A percentile compares a stretch with the other conserved stretches of the same genome.
Conservation (phyloP, 2,329 filamentous ascomycete species). For the Alternaria metachromatica region DNA sequence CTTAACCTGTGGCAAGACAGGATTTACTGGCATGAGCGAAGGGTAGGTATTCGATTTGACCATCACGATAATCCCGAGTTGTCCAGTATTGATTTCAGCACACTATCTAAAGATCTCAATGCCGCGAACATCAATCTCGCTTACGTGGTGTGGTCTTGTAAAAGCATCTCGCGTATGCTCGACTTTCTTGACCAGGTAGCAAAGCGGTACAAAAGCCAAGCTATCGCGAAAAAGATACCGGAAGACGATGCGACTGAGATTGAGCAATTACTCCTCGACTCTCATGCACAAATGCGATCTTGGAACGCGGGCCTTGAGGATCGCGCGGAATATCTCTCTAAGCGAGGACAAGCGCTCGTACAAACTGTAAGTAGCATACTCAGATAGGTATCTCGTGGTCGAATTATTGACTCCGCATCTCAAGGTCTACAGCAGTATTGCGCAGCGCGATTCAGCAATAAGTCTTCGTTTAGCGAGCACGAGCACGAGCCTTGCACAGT, state of each 20-base stretch:
- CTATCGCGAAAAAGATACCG: background rate
- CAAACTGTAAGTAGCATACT: constrained; percentile 19
- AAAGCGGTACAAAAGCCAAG: background rate
- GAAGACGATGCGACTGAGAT: constrained; percentile 2
- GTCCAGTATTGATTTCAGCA: constrained; percentile 11
- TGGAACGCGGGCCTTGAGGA: constrained; percentile 20
- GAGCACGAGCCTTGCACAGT: constrained; percentile 16
- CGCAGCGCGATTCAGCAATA: constrained; percentile 26
- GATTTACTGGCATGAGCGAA: constrained; percentile 13
- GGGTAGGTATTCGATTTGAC: constrained; percentile 13
- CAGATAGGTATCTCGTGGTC: too few relatives aligned
- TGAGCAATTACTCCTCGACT: constrained; percentile 5
- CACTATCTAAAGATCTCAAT: constrained; percentile 13
- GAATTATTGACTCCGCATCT: too few relatives aligned
- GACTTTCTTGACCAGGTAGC: constrained; percentile 22
- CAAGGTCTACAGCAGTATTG: constrained; percentile 23
- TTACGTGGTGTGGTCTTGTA: constrained; percentile 5
- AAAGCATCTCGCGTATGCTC: constrained; percentile 7
- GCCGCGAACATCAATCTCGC: constrained; percentile 12
- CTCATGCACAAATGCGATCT: constrained; percentile 10
- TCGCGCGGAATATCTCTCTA: constrained; percentile 21
- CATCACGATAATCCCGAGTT: background rate
- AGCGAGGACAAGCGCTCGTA: constrained; percentile 20
- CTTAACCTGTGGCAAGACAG: constrained; percentile 9
- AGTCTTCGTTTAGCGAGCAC: constrained; percentile 5